phyloP scores from a whole-genome alignment of 2,329 filamentous ascomycete genomes.

The Xylaria sp. region DNA sequence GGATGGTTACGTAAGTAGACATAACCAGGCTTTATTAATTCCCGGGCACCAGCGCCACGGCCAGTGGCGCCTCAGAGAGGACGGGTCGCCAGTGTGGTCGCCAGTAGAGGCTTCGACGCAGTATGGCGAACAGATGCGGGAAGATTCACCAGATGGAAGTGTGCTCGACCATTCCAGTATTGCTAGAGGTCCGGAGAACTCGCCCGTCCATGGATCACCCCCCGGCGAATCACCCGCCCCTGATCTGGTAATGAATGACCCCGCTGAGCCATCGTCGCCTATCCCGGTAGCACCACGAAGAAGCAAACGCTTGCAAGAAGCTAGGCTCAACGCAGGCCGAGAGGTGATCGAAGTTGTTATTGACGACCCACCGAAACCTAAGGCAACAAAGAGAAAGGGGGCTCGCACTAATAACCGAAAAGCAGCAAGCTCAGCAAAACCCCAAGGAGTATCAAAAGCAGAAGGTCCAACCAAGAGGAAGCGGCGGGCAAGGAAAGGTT shows the following conservation, averaged over 20 bases:
- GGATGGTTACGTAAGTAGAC: too few relatives aligned
- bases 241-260: neutral
- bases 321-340: neutral
- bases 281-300: neutral
- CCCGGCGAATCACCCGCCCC: neutral
- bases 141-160: neutral
- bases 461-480: neutral
- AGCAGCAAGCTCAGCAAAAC: neutral
- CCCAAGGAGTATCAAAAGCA: neutral
- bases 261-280: constrained; percentile 5
- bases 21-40: too few relatives aligned
- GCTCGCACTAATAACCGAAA: neutral
- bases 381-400: neutral
- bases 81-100: neutral
- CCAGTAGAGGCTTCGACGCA: neutral
- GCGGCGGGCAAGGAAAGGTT: neutral
- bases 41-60: neutral
- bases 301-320: constrained; percentile 18
- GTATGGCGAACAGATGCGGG: too few relatives aligned
- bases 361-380: neutral
- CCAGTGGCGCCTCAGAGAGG: neutral
- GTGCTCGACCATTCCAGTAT: neutral
- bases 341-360: neutral
- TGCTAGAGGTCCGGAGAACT: too few relatives aligned
- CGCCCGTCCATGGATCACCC: too few relatives aligned